phyloP scores from a whole-genome alignment of 129 eudicot genomes.

The Apium graveolens region DNA sequence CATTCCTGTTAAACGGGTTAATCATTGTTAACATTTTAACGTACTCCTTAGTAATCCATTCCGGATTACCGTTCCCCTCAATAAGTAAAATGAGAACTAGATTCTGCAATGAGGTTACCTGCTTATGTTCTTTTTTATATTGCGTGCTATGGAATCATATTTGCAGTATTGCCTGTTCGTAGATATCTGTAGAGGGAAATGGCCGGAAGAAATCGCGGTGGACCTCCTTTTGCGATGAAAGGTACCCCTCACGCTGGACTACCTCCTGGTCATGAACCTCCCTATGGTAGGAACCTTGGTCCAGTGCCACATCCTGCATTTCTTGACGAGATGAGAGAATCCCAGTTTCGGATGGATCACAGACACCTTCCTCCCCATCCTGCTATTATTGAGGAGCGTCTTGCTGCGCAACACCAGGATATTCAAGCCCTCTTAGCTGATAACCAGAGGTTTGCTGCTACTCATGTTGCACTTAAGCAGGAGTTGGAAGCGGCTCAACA shows the following conservation, averaged over 20 bases:
- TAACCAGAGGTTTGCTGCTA: conserved; percentile 86
- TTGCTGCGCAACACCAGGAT: conserved; percentile 75
- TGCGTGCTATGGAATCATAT: no score
- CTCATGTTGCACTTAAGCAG: conserved; percentile 93
- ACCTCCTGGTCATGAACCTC: conserved; percentile 52
- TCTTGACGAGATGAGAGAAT: conserved; percentile 79
- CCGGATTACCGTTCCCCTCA: no score
- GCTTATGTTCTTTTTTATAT: no score
- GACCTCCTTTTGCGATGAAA: conserved; percentile 66
- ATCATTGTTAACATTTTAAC: no score
- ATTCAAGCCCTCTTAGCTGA: conserved; percentile 68
- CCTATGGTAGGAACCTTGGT: conserved; percentile 48
- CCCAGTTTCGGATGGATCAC: conserved; percentile 58
- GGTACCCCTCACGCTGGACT: conserved; percentile 48
- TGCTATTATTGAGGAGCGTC: conserved; percentile 67
- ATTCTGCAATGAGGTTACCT: no score
- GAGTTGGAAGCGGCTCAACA: conserved; percentile 73
- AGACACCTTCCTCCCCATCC: conserved; percentile 83
- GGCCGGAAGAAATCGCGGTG: conserved; percentile 90
- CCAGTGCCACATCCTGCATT: conserved; percentile 68
- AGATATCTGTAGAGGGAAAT: conserved; percentile 16
- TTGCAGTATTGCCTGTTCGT: background rate
- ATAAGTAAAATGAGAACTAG: no score
- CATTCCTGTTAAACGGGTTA: no score
- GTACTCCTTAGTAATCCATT: no score